Percentiles rank a stretch among this genome's conserved stretches.
Conservation (phyloP, 169 alveolate species). For the Plasmodium gonderi region DNA sequence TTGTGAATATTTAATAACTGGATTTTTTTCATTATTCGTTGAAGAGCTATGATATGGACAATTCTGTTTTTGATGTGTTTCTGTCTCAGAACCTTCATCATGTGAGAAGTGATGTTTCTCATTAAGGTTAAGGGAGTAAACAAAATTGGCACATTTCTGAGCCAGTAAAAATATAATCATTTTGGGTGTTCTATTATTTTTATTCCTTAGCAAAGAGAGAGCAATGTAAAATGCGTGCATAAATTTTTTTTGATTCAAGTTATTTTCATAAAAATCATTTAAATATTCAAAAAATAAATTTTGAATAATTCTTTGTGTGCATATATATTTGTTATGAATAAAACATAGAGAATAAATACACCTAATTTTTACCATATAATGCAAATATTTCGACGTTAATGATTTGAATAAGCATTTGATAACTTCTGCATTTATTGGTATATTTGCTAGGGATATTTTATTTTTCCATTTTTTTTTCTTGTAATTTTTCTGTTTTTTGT, state of each 20-base stretch:
- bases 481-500: conserved; percentile 14
- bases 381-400: conserved; percentile 9
- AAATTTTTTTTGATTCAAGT: conserved; percentile 52
- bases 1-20: not conserved
- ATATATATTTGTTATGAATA: conserved; percentile 60
- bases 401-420: conserved; percentile 53
- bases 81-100: not conserved
- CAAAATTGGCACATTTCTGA: conserved; percentile 28
- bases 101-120: not conserved
- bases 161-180: conserved; percentile 9
- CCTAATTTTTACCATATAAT: conserved; percentile 65
- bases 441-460: conserved; percentile 37
- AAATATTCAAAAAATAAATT: conserved; percentile 46
- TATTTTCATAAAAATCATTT: conserved; percentile 2
- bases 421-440: conserved; percentile 60
- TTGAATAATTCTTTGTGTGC: conserved; percentile 58
- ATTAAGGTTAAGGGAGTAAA: conserved; percentile 30
- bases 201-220: conserved; percentile 70
- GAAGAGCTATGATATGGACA: not conserved
- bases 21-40: not conserved
- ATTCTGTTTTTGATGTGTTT: not conserved
- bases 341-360: conserved; percentile 69
- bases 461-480: conserved; percentile 21
- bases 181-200: conserved; percentile 55
- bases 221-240: conserved; percentile 71